Conservation (phyloP, 768 basidiomycete genomes). For the Lanmaoa rubissima region DNA sequence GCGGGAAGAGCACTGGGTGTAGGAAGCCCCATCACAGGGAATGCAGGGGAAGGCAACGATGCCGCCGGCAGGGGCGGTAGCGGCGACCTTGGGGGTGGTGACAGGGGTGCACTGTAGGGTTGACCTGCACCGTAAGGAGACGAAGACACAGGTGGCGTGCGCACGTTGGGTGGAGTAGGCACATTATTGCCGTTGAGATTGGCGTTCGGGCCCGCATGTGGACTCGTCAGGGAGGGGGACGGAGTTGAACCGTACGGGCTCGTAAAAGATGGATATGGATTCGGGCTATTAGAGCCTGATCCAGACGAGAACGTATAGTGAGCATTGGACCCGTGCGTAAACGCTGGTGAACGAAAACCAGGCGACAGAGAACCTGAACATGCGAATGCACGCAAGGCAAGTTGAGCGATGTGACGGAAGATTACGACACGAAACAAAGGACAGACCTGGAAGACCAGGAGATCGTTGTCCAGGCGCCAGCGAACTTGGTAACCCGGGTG, state of each 20-base stretch:
- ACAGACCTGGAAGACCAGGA: conserved; percentile 27
- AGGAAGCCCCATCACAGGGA: not conserved
- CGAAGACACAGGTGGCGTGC: conserved; percentile 5
- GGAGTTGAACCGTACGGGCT: conserved; percentile 5
- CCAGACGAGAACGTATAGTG: conserved; percentile 19
- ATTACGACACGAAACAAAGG: conserved; percentile 2
- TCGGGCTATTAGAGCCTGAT: conserved; percentile 10
- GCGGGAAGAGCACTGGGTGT: not conserved
- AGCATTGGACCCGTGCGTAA: not conserved
- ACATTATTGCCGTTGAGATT: not conserved
- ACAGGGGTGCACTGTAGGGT: conserved; percentile 11
- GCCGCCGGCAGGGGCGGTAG: conserved; percentile 19
- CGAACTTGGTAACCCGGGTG: conserved; percentile 19
- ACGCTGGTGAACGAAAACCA: conserved; percentile 24
- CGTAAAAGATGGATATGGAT: not conserved
- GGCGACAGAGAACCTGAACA: conserved; percentile 18
- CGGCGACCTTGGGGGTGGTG: conserved; percentile 26
- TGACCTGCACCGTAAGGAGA: conserved; percentile 2
- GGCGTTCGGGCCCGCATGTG: not conserved
- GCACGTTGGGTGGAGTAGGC: conserved; percentile 3
- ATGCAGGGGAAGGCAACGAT: conserved; percentile 16
- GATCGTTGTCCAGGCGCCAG: conserved; percentile 23
- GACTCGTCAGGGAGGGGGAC: not conserved
- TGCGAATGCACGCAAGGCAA: not conserved
- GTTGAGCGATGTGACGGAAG: conserved; percentile 5